Base-by-base conservation (phyloP, 2,329 filamentous ascomycete genomes). In the Xylariaceae sp. region DNA sequence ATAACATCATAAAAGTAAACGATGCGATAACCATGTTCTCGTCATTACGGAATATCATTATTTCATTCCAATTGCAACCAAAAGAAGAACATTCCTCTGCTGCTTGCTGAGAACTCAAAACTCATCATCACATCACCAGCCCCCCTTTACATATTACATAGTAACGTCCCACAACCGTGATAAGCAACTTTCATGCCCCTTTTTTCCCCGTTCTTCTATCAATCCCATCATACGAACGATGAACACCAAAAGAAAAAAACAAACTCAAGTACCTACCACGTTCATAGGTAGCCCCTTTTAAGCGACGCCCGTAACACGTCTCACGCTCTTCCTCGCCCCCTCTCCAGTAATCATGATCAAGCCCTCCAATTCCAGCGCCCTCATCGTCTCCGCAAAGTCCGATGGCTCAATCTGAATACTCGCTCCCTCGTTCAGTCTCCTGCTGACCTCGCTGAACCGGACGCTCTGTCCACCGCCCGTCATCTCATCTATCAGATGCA, bases 331-430 rank as follows among this genome's bases (percentile, higher is more conserved):
- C 72, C 92, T 84, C 19, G 87, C 80, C 3, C 94, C 94, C 64
- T 97, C 92, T 0, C 94, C 94, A 35, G 80, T 78, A 19, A 97
- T 77, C 72, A 88, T 88, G 54, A 96, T 79, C 34, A 82, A 75
- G 0, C 91, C 94, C 73, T 97, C 94, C 60, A 87, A 83, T 76
- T 99, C 92, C 56, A 97, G 74, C 8, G 80, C 76, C 60, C 87
- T 79, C 70, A 97, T 81, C 9, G 85, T 87, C 71, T 96, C 91
- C 9, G 83, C 81, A 69, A 99, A 94, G 70, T 97, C 92, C 7
- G 78, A 73, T 40, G 82, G 79, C 65, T 96, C 92, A 7, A 97
- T 77, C 8, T 83, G 78, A 55, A 87, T 76, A 65, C 83, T 85
- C 47, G 81, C 83, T 60, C 83, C 80, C 67, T 96, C 94, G 44